A percentile compares a stretch with the other conserved stretches of the same genome.
Conservation (phyloP, 306 rosid genomes). For the Pterocarpus macrocarpus region DNA sequence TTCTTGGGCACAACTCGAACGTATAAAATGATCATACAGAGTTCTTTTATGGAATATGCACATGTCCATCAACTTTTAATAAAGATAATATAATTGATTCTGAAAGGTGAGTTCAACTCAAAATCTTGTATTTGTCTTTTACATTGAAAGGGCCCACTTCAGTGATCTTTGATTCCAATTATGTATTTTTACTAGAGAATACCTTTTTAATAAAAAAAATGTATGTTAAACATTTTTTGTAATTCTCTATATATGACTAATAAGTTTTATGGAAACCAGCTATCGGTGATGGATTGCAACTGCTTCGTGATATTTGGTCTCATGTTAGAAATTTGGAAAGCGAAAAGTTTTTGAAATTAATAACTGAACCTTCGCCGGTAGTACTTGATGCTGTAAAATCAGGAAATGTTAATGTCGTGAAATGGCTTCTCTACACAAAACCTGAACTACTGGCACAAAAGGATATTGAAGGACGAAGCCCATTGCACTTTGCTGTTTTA, state of each 20-base stretch:
- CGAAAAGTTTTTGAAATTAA: neutral
- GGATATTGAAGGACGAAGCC: neutral
- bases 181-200: no score
- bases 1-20: no score
- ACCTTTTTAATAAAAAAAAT: neutral
- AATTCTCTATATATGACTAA: neutral
- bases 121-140: no score
- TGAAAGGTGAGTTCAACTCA: no score
- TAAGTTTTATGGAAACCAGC: neutral
- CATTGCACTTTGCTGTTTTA: constrained; percentile 8
- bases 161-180: no score
- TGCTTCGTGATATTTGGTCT: neutral
- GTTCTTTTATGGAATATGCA: no score
- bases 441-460: neutral
- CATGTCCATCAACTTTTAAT: no score
- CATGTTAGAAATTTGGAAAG: neutral
- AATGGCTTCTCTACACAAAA: neutral
- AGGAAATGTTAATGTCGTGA: neutral
- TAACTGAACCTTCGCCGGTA: neutral
- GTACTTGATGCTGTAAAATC: constrained; percentile 14
- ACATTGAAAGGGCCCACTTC: no score
- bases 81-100: no score
- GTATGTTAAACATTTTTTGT: neutral
- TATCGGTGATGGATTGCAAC: neutral
- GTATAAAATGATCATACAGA: no score